phyloP scores from a whole-genome alignment of 108 stramenopile species.

The Pseudonitzschia pungens region DNA sequence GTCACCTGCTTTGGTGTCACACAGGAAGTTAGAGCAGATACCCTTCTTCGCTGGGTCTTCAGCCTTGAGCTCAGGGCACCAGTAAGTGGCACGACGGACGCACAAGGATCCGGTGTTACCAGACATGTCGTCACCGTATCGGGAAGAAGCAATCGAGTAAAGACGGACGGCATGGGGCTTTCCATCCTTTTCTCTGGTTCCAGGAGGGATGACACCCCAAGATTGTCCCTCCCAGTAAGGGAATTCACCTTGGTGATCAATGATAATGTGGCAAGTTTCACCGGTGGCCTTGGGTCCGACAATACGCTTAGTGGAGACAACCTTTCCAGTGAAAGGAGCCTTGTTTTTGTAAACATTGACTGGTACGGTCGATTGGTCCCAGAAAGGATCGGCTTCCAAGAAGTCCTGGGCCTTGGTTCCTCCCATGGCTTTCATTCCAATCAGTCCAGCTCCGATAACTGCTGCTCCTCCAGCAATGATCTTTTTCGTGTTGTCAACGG shows the following conservation, averaged over 20 bases:
- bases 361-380: slow-evolving; percentile 85
- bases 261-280: slow-evolving; percentile 98
- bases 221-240: slow-evolving; percentile 99
- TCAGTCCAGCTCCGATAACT: slow-evolving; percentile 62
- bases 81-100: slow-evolving; percentile 95
- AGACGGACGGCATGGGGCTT: slow-evolving; percentile 96
- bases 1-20: slow-evolving; percentile 91
- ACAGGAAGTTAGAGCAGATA: slow-evolving; percentile 98
- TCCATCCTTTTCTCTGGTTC: slow-evolving; percentile 90
- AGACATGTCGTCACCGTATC: slow-evolving; percentile 98
- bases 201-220: slow-evolving; percentile 95
- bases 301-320: slow-evolving; percentile 95
- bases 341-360: slow-evolving; percentile 97
- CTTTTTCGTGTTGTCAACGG: slow-evolving; percentile 63
- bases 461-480: slow-evolving; percentile 64
- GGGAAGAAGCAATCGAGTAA: slow-evolving; percentile 97
- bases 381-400: slow-evolving; percentile 94
- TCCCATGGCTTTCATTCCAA: slow-evolving; percentile 44
- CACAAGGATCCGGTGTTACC: slow-evolving; percentile 95
- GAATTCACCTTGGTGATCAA: slow-evolving; percentile 96
- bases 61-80: slow-evolving; percentile 91
- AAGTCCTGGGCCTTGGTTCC: slow-evolving; percentile 84
- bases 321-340: slow-evolving; percentile 94
- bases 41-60: slow-evolving; percentile 99
- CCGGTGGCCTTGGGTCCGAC: slow-evolving; percentile 97